These are phyloP conservation scores for Penicillium psychrofluorescens DNA, from an alignment of 495 filamentous ascomycete species.

Conservation along the genomic window DNA sequence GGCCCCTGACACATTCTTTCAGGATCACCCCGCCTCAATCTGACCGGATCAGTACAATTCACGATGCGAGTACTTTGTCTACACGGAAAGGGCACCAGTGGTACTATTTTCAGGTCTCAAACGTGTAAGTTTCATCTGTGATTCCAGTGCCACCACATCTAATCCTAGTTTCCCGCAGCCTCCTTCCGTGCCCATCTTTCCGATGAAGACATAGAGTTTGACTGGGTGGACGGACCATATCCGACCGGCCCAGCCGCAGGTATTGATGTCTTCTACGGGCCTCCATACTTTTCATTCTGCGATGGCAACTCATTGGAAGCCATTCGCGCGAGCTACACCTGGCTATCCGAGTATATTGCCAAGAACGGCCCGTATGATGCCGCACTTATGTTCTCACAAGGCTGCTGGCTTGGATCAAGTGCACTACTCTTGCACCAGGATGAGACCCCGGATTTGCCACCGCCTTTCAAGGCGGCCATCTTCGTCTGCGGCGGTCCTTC, in stretches of 20 bases:
- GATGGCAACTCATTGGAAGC: conserved; percentile 21
- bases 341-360: conserved; percentile 41
- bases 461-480: conserved; percentile 52
- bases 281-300: conserved; percentile 45
- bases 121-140: conserved; percentile 31
- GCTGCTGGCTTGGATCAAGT: conserved; percentile 43
- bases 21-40: no score
- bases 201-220: conserved; percentile 36
- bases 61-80: conserved; percentile 55
- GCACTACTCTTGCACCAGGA: conserved; percentile 32
- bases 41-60: not conserved
- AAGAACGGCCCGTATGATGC: conserved; percentile 53
- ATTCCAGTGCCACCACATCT: not conserved
- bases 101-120: conserved; percentile 50
- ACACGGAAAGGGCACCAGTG: conserved; percentile 57
- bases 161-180: conserved; percentile 27
- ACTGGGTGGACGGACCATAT: conserved; percentile 50
- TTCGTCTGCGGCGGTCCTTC: conserved; percentile 53
- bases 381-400: conserved; percentile 55
- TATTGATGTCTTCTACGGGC: conserved; percentile 44
- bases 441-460: conserved; percentile 23
- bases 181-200: conserved; percentile 32
- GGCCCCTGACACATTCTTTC: no score
- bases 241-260: conserved; percentile 38
- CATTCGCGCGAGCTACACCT: conserved; percentile 31